Percentiles rank a stretch among this genome's conserved stretches.
Evolutionary conservation across 2,329 filamentous ascomycete genomes (phyloP).

Genomic region (Botrytis cinerea): DNA sequence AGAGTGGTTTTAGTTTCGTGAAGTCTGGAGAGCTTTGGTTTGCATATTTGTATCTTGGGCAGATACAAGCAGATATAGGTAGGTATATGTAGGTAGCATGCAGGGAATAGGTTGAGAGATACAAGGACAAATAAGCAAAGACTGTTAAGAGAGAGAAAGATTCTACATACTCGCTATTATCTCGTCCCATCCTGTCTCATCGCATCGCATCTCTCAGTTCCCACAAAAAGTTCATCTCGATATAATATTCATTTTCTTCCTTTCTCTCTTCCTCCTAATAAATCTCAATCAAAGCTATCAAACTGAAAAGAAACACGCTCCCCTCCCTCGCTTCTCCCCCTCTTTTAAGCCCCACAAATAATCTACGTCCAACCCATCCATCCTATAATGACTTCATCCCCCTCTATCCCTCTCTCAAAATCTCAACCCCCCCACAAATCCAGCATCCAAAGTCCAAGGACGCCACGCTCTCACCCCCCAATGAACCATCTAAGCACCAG

Average conservation of each 20-base stretch:
- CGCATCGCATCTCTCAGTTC: not conserved
- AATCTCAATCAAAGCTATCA: not conserved
- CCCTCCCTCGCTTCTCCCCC: not conserved
- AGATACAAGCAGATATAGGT: not conserved
- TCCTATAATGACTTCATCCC: too few species aligned
- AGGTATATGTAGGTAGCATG: too few species aligned
- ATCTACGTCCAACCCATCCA: not conserved
- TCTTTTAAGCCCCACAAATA: not conserved
- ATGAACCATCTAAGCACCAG: not conserved
- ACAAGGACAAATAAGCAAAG: not conserved
- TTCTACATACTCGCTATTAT: not conserved
- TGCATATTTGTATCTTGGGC: not conserved
- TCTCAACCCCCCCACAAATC: not conserved
- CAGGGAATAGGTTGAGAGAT: not conserved
- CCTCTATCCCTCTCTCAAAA: not conserved
- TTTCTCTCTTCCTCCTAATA: not conserved
- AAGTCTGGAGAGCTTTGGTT: not conserved
- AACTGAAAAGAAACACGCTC: not conserved
- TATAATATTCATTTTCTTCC: not conserved
- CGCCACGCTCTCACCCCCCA: not conserved
- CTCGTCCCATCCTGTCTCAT: not conserved
- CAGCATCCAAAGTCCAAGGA: not conserved
- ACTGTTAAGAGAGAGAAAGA: not conserved
- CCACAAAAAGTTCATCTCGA: not conserved
- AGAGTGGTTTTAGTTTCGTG: fast-evolving